Evolutionary conservation across 1,284 basidiomycete species (phyloP).

Genomic region (Pascua guehoae): DNA sequence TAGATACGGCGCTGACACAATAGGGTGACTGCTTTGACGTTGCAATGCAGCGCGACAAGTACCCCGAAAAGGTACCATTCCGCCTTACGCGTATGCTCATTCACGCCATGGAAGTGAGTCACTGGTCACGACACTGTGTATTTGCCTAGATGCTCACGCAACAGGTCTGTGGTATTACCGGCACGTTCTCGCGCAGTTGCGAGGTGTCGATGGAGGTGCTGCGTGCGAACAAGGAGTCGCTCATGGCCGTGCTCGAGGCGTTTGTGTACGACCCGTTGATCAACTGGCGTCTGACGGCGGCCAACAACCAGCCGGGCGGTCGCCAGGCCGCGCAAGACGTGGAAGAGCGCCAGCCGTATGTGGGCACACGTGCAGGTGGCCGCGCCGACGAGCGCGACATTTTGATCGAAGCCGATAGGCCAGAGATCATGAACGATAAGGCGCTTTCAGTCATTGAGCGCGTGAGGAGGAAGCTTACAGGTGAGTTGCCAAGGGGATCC

Average conservation of each 20-base stretch:
- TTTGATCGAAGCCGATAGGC: slow-evolving; percentile 48
- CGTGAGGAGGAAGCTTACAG: slow-evolving; percentile 87
- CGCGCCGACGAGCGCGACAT: slow-evolving; percentile 51
- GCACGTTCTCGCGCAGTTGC: slow-evolving; percentile 92
- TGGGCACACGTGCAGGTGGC: slow-evolving; percentile 8
- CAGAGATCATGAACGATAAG: slow-evolving; percentile 84
- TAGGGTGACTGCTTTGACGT: slow-evolving; percentile 88
- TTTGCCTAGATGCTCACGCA: too few species aligned
- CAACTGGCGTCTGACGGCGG: slow-evolving; percentile 55
- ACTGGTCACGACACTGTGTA: too few species aligned
- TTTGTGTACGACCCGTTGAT: slow-evolving; percentile 62
- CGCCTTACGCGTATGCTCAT: slow-evolving; percentile 96
- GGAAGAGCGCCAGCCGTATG: slow-evolving; percentile 17
- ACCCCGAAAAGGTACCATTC: slow-evolving; percentile 99
- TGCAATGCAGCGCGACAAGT: slow-evolving; percentile 94
- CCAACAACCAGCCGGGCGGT: slow-evolving; percentile 45
- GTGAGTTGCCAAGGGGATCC: slow-evolving; percentile 49
- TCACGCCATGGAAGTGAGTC: slow-evolving; percentile 82
- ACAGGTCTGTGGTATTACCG: slow-evolving; percentile 92
- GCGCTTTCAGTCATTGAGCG: slow-evolving; percentile 87
- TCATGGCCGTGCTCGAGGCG: slow-evolving; percentile 94
- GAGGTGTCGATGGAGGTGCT: slow-evolving; percentile 97
- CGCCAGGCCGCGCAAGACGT: slow-evolving; percentile 22
- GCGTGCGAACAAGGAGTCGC: slow-evolving; percentile 93
- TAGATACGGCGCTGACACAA: background rate